A percentile compares a stretch with the other conserved stretches of the same genome.
These are phyloP conservation scores for Chalciporus pseudorubinellus DNA, from an alignment of 768 basidiomycete species.

Conservation along the genomic window DNA sequence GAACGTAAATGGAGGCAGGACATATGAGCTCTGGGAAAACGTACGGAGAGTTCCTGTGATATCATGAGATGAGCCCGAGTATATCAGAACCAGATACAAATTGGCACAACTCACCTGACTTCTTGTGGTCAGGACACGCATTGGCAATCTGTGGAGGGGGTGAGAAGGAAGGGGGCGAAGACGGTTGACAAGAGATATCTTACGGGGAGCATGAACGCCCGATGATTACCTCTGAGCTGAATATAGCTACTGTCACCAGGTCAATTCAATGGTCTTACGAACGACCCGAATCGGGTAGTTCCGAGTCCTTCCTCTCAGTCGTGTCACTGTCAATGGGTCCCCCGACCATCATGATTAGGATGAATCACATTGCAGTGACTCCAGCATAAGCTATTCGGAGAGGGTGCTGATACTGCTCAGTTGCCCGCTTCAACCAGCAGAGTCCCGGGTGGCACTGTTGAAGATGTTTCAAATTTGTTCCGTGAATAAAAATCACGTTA, in stretches of 20 bases:
- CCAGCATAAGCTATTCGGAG: too few relatives aligned
- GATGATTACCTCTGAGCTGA: slow-evolving; percentile 13
- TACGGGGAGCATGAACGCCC: slow-evolving; percentile 12
- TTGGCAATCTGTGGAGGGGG: slow-evolving; percentile 15
- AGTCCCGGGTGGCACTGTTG: too few relatives aligned
- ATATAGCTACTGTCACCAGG: slow-evolving; percentile 15
- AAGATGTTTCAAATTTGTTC: too few relatives aligned
- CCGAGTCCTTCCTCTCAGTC: not conserved
- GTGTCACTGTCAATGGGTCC: too few relatives aligned
- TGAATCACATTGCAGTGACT: too few relatives aligned
- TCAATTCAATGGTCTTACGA: slow-evolving; percentile 9
- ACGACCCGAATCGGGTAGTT: not conserved
- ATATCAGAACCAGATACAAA: not conserved
- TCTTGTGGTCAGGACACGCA: slow-evolving; percentile 15
- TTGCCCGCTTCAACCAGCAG: too few relatives aligned
- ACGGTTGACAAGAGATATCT: slow-evolving; percentile 14
- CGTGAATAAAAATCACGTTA: too few relatives aligned
- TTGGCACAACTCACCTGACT: slow-evolving; percentile 11
- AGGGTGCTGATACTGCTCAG: too few relatives aligned
- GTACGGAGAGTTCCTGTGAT: slow-evolving; percentile 21
- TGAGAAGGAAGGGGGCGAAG: not conserved
- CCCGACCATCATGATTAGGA: too few relatives aligned
- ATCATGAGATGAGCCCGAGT: not conserved
- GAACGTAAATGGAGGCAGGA: not conserved
- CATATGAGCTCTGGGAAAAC: slow-evolving; percentile 1